Conservation (phyloP, 495 filamentous ascomycete genomes). For the Aspergillus diversus region DNA sequence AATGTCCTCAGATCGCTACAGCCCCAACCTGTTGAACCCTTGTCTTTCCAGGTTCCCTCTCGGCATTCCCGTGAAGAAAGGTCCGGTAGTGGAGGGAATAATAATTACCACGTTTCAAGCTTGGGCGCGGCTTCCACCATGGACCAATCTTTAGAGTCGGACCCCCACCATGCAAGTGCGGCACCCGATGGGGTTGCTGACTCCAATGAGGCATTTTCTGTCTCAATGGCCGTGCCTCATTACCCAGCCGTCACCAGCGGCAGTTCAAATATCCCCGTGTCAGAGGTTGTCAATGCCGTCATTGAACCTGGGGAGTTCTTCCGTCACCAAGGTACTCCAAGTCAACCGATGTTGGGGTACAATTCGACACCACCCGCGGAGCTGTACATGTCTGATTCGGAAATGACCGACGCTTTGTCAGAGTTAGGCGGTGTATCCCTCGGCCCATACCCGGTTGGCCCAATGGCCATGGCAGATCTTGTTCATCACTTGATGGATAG, state of each 20-base stretch:
- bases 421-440: slow-evolving; percentile 30
- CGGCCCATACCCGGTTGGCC: slow-evolving; percentile 21
- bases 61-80: slow-evolving; percentile 8
- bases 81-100: slow-evolving; percentile 2
- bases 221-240: slow-evolving; percentile 41
- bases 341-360: not conserved
- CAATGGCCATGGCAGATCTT: slow-evolving; percentile 27
- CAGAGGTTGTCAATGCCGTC: slow-evolving; percentile 40
- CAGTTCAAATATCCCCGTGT: slow-evolving; percentile 22
- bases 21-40: slow-evolving; percentile 15
- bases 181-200: slow-evolving; percentile 1
- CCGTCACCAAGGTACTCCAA: slow-evolving; percentile 3
- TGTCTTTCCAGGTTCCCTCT: slow-evolving; percentile 13
- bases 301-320: slow-evolving; percentile 20
- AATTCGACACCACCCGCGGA: slow-evolving; percentile 18
- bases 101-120: not conserved
- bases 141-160: slow-evolving; percentile 6
- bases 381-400: slow-evolving; percentile 30
- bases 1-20: slow-evolving; percentile 14
- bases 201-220: slow-evolving; percentile 29
- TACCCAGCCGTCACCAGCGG: slow-evolving; percentile 32
- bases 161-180: not conserved
- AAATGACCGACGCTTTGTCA: slow-evolving; percentile 29
- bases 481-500: slow-evolving; percentile 29
- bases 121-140: not conserved